Evolutionary conservation across 2,329 filamentous ascomycete species (phyloP).

Genomic region (Biscogniauxia sp.): DNA sequence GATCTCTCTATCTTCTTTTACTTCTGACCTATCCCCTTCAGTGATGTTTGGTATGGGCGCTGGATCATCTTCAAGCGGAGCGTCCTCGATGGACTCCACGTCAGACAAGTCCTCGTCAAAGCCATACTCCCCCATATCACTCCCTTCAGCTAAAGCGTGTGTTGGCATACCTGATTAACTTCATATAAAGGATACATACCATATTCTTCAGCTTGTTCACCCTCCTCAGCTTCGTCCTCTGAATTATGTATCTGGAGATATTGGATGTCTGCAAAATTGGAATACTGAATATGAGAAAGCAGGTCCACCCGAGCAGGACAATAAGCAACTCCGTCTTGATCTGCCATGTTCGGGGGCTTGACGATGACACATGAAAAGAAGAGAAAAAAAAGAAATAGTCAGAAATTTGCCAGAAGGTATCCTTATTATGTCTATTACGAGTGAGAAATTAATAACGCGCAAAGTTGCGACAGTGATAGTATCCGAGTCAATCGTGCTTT

Average conservation of each 20-base stretch:
- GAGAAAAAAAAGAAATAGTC: slow-evolving; percentile 11
- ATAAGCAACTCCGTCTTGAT: slow-evolving; percentile 22
- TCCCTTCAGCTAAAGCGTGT: slow-evolving; percentile 13
- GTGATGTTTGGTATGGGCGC: slow-evolving; percentile 4
- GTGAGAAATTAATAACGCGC: slow-evolving; percentile 9
- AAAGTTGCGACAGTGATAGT: neutral
- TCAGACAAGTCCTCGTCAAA: slow-evolving; percentile 15
- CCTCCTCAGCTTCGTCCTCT: slow-evolving; percentile 11
- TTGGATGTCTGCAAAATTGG: slow-evolving; percentile 24
- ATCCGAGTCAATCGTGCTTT: slow-evolving; percentile 16
- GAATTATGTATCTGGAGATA: slow-evolving; percentile 13
- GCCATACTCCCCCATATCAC: slow-evolving; percentile 13
- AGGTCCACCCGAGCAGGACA: slow-evolving; percentile 23
- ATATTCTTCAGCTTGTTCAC: slow-evolving; percentile 11
- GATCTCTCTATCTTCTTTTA: slow-evolving; percentile 13
- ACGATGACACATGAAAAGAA: slow-evolving; percentile 9
- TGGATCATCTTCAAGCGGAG: slow-evolving; percentile 3
- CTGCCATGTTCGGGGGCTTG: slow-evolving; percentile 21
- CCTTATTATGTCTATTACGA: slow-evolving; percentile 4
- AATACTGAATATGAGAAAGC: slow-evolving; percentile 17
- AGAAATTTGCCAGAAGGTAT: slow-evolving; percentile 9
- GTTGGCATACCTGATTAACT: slow-evolving; percentile 19
- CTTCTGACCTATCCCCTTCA: slow-evolving; percentile 15
- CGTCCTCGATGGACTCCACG: slow-evolving; percentile 4
- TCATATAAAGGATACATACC: slow-evolving; percentile 18